phyloP scores from a whole-genome alignment of 441 rosid species.

The Geranium incanum region DNA sequence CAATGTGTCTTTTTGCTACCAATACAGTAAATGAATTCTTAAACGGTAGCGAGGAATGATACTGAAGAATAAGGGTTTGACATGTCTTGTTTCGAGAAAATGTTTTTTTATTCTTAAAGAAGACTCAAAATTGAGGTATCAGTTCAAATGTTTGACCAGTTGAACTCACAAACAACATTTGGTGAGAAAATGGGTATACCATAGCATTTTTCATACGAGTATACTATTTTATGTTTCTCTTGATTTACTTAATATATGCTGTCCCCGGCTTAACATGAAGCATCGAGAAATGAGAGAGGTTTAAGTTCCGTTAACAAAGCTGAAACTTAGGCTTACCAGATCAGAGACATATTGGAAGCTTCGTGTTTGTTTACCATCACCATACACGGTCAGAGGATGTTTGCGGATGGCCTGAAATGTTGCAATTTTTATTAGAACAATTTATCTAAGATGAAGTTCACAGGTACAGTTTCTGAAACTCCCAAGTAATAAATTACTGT shows the following conservation, averaged over 20 bases:
- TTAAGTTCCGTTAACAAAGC: no score
- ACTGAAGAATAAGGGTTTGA: background rate
- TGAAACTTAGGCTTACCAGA: constrained; percentile 45
- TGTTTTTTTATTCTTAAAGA: background rate
- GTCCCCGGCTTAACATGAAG: no score
- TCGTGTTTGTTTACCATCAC: constrained; percentile 97
- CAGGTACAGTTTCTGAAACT: background rate
- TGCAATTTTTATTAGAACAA: background rate
- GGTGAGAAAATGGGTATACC: no score
- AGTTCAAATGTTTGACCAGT: no score
- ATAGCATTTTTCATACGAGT: no score
- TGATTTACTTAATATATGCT: no score
- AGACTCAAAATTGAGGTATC: background rate
- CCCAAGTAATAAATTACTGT: constrained; percentile 4
- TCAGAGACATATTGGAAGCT: constrained; percentile 98
- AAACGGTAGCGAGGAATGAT: background rate
- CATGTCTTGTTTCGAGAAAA: background rate
- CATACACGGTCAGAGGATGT: constrained; percentile 90
- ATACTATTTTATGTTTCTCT: no score
- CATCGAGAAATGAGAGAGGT: no score
- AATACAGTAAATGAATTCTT: background rate
- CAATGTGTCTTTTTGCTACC: background rate
- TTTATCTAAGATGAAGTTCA: background rate
- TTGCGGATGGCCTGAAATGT: constrained; percentile 73
- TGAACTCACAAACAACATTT: no score